Conservation (phyloP, 257 asterid species). For the Haberlea rhodopensis region DNA sequence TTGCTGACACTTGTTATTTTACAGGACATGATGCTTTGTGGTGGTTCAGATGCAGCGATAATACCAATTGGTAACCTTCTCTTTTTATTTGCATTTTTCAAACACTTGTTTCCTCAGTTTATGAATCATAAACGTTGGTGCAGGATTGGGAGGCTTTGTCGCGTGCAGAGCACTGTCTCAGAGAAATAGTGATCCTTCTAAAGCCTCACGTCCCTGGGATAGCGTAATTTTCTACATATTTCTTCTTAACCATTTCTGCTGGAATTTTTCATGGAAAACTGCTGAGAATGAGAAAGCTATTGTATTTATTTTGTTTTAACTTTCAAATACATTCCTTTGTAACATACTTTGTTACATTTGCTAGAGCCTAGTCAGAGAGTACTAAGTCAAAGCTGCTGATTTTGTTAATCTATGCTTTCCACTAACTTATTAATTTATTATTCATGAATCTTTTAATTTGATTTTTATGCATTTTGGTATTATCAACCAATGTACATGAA, state of each 20-base stretch:
- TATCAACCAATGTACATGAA: not conserved
- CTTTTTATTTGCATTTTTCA: slow-evolving; percentile 25
- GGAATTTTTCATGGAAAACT: slow-evolving; percentile 16
- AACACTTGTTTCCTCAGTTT: slow-evolving; percentile 15
- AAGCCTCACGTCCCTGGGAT: slow-evolving; percentile 67
- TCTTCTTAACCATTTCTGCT: slow-evolving; percentile 6
- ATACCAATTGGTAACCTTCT: slow-evolving; percentile 75
- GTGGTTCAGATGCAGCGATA: slow-evolving; percentile 94
- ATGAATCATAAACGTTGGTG: slow-evolving; percentile 29
- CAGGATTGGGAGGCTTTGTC: slow-evolving; percentile 67
- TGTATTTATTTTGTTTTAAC: slow-evolving; percentile 3
- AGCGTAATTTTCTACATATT: slow-evolving; percentile 50
- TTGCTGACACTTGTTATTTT: slow-evolving; percentile 32
- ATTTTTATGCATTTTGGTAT: no score
- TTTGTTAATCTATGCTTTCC: not conserved
- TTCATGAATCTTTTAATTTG: not conserved
- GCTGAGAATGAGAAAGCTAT: slow-evolving; percentile 21
- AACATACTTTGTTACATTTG: slow-evolving; percentile 12
- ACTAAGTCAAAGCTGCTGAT: not conserved
- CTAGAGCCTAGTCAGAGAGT: slow-evolving; percentile 13
- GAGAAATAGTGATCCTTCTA: slow-evolving; percentile 51
- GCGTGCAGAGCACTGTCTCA: slow-evolving; percentile 62
- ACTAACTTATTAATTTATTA: not conserved
- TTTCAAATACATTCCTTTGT: slow-evolving; percentile 15
- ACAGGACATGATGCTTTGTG: slow-evolving; percentile 97